Percentiles rank a stretch among this genome's conserved stretches.
These are phyloP conservation scores for Parsonsia alboflavescens DNA, from an alignment of 257 asterid species.

Conservation along the genomic window DNA sequence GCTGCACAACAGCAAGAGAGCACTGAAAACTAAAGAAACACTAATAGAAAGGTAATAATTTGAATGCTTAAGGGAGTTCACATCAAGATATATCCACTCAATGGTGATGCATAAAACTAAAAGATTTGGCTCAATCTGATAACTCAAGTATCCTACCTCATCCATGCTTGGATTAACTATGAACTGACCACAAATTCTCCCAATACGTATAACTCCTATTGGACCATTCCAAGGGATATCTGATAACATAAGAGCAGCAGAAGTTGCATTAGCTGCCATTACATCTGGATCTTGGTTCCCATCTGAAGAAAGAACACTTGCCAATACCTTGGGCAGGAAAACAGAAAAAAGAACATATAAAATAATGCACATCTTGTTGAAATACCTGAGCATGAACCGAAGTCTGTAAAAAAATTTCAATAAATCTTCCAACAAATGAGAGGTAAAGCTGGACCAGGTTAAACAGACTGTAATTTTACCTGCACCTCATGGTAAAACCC, in stretches of 20 bases:
- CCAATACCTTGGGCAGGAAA: conserved; percentile 49
- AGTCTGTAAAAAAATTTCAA: conserved; percentile 10
- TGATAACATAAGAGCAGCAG: conserved; percentile 93
- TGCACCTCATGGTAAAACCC: conserved; percentile 98
- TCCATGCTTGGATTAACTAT: conserved; percentile 90
- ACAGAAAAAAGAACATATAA: neutral
- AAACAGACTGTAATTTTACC: conserved; percentile 34
- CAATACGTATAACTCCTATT: conserved; percentile 88
- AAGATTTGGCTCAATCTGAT: neutral
- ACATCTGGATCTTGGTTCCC: conserved; percentile 98
- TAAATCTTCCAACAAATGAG: conserved; percentile 1
- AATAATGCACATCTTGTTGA: neutral
- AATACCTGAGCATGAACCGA: neutral
- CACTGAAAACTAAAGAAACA: neutral
- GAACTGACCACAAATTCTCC: conserved; percentile 77
- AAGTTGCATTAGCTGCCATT: conserved; percentile 94
- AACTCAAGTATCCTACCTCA: conserved; percentile 48
- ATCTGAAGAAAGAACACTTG: conserved; percentile 89
- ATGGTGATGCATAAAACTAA: neutral
- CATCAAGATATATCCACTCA: neutral
- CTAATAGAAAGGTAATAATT: neutral
- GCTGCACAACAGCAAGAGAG: conserved; percentile 49
- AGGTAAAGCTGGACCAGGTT: neutral
- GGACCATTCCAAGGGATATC: conserved; percentile 99
- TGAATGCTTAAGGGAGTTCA: neutral